Conservation (phyloP, 345 rosid genomes). For the Xanthoceras sorbifolium region DNA sequence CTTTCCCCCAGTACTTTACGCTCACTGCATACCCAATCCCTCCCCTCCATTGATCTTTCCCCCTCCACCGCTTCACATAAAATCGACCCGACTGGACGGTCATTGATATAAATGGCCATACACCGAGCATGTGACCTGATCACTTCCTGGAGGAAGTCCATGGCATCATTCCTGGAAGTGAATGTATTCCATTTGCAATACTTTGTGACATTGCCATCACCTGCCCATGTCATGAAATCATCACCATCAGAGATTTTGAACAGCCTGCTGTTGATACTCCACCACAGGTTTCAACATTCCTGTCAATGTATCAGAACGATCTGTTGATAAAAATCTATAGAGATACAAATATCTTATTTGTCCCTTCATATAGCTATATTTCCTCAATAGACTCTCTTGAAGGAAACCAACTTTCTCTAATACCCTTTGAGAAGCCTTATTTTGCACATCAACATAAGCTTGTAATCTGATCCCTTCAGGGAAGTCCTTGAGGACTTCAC, state of each 20-base stretch:
- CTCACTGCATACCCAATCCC: conserved; percentile 28
- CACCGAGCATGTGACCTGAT: conserved; percentile 23
- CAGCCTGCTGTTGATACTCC: no score
- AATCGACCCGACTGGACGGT: conserved; percentile 17
- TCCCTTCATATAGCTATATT: conserved; percentile 40
- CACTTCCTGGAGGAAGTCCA: conserved; percentile 18
- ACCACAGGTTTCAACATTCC: not conserved
- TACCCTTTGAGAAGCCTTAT: conserved; percentile 47
- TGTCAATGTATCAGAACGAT: not conserved
- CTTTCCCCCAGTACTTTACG: conserved; percentile 21
- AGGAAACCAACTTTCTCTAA: conserved; percentile 27
- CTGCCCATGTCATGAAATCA: conserved; percentile 27
- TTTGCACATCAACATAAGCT: conserved; percentile 39
- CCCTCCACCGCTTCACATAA: conserved; percentile 15
- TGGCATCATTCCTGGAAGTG: conserved; percentile 12
- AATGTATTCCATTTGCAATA: conserved; percentile 27
- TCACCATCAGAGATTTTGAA: conserved; percentile 20
- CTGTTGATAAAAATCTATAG: conserved; percentile 37
- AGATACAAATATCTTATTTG: conserved; percentile 27
- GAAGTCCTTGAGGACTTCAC: conserved; percentile 35
- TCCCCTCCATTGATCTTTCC: conserved; percentile 24
- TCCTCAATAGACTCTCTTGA: conserved; percentile 46
- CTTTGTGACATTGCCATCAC: conserved; percentile 21
- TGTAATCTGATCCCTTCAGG: conserved; percentile 44
- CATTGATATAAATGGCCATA: conserved; percentile 20